These are phyloP conservation scores for Saposhnikovia divaricata DNA, from an alignment of 129 eudicot genomes.

Conservation along the genomic window DNA sequence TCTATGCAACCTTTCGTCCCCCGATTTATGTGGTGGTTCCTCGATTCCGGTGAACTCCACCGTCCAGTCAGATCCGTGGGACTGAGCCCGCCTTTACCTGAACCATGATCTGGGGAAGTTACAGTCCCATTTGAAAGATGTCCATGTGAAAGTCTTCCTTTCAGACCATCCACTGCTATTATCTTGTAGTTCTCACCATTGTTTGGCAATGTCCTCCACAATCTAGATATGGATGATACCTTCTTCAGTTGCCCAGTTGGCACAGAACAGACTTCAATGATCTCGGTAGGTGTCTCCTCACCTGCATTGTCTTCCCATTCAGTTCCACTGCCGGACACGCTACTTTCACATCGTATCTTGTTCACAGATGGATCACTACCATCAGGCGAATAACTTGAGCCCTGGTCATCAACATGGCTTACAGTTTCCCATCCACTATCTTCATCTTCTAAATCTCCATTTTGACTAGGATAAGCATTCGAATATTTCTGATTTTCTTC, in stretches of 20 bases:
- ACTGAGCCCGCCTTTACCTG: conserved; percentile 36
- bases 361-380: conserved; percentile 67
- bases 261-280: conserved; percentile 53
- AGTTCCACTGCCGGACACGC: conserved; percentile 42
- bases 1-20: conserved; percentile 92
- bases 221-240: conserved; percentile 53
- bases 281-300: conserved; percentile 52
- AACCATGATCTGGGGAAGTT: conserved; percentile 40
- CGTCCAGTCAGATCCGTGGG: conserved; percentile 35
- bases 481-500: conserved; percentile 25
- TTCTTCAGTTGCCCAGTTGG: conserved; percentile 41
- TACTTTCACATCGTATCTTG: conserved; percentile 28
- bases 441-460: conserved; percentile 55
- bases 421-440: conserved; percentile 96
- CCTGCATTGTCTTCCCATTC: conserved; percentile 58
- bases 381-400: conserved; percentile 70
- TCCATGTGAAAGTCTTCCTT: conserved; percentile 58
- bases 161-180: conserved; percentile 52
- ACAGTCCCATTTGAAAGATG: conserved; percentile 32
- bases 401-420: conserved; percentile 71
- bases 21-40: conserved; percentile 41
- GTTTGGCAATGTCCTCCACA: conserved; percentile 56
- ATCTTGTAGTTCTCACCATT: conserved; percentile 74
- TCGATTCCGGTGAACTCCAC: conserved; percentile 81
- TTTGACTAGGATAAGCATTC: conserved; percentile 26